phyloP scores from a whole-genome alignment of 768 basidiomycete species.

The Suillus decipiens region DNA sequence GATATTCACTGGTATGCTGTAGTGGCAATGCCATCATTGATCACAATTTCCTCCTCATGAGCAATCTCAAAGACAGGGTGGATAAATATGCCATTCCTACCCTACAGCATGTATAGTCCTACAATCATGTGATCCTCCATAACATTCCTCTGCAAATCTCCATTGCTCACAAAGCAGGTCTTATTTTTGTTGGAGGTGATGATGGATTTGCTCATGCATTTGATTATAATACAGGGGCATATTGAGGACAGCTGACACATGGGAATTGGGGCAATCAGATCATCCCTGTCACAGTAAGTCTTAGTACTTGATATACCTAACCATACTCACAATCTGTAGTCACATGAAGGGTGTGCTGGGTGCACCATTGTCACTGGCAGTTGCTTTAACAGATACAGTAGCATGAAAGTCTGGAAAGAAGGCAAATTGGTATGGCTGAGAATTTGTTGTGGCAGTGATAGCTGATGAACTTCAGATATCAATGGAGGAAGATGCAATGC shows the following conservation, averaged over 20 bases:
- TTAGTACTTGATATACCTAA: background rate
- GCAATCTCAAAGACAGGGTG: slow-evolving; percentile 13
- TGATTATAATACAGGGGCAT: slow-evolving; percentile 4
- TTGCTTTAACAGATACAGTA: background rate
- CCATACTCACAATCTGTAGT: background rate
- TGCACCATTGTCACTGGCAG: background rate
- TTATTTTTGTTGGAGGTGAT: slow-evolving; percentile 13
- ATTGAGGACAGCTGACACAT: slow-evolving; percentile 9
- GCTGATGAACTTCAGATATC: background rate
- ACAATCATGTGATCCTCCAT: no score
- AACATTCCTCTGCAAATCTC: no score
- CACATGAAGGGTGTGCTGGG: background rate
- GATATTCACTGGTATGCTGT: background rate
- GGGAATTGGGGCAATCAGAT: background rate
- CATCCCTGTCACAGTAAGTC: background rate
- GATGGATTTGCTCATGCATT: slow-evolving; percentile 11
- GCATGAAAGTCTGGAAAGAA: background rate
- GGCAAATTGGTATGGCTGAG: background rate
- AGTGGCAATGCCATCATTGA: slow-evolving; percentile 11
- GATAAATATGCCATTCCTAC: slow-evolving; percentile 11
- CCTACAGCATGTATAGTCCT: slow-evolving; percentile 4
- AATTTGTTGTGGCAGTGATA: background rate
- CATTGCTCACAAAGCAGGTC: background rate
- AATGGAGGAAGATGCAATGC: background rate
- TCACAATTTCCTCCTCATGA: slow-evolving; percentile 9